phyloP scores from a whole-genome alignment of 768 basidiomycete genomes.

The Fomitopsis serialis region DNA sequence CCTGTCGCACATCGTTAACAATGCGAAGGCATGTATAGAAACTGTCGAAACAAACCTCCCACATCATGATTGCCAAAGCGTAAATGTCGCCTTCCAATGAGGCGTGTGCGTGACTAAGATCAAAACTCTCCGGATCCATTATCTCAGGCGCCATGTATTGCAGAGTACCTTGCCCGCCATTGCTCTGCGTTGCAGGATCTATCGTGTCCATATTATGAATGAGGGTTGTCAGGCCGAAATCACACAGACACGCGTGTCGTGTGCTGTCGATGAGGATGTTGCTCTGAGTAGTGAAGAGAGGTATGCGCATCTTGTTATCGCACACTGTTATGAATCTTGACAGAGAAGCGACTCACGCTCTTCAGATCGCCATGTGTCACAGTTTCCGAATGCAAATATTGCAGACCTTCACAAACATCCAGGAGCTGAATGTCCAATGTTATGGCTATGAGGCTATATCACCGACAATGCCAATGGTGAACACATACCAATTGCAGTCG shows the following conservation, averaged over 20 bases:
- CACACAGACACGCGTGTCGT: not conserved
- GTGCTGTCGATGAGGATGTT: not conserved
- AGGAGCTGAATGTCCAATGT: not conserved
- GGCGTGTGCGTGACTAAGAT: not conserved
- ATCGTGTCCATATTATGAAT: not conserved
- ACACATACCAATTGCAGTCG: not conserved
- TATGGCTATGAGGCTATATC: not conserved
- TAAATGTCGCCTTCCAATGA: not conserved
- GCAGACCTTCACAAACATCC: not conserved
- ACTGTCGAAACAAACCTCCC: constrained; percentile 2
- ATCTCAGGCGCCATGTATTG: constrained; percentile 1
- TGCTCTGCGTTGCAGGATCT: not conserved
- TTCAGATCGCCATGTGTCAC: constrained; percentile 1
- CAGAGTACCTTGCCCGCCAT: not conserved
- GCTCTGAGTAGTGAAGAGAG: not conserved
- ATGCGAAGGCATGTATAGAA: too few relatives aligned
- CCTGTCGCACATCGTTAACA: too few relatives aligned
- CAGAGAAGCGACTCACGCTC: not conserved
- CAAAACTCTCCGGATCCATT: not conserved
- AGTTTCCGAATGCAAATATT: not conserved
- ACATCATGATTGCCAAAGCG: not conserved
- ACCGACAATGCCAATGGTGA: not conserved
- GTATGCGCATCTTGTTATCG: too few relatives aligned
- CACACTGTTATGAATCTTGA: too few relatives aligned
- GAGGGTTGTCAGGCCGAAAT: not conserved